Conservation (phyloP, 164 flowering plant genomes). For the Chloranthus sessilifolius region DNA sequence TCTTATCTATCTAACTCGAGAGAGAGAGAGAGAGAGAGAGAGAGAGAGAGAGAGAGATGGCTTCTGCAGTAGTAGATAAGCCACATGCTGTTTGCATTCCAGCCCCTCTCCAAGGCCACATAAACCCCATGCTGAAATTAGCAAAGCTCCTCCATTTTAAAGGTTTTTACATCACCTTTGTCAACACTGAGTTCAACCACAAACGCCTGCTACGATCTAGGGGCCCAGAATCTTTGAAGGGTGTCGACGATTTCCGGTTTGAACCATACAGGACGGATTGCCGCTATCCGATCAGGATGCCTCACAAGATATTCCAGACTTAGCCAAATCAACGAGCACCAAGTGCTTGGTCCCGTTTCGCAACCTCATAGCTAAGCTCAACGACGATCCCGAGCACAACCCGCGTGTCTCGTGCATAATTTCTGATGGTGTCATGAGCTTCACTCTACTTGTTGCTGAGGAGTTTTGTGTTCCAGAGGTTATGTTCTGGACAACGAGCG, state of each 20-base stretch:
- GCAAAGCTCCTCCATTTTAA: conserved; percentile 19
- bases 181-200: conserved; percentile 19
- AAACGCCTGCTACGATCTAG: conserved; percentile 8
- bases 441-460: conserved; percentile 26
- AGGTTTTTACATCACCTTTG: conserved; percentile 28
- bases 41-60: not conserved
- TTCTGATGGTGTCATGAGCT: conserved; percentile 25
- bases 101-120: conserved; percentile 24
- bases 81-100: conserved; percentile 27
- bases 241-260: conserved; percentile 22
- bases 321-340: conserved; percentile 20
- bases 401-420: conserved; percentile 22
- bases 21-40: not conserved
- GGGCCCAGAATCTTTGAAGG: conserved; percentile 5
- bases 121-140: conserved; percentile 18
- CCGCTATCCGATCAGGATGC: conserved; percentile 30
- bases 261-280: conserved; percentile 33
- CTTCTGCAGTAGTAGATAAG: not conserved
- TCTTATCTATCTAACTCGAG: not conserved
- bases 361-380: conserved; percentile 22
- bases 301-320: conserved; percentile 31
- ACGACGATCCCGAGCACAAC: not conserved
- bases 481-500: conserved; percentile 24
- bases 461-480: conserved; percentile 22
- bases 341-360: conserved; percentile 27